phyloP scores from a whole-genome alignment of 73 alveolate species.

The Uronychia setigera region DNA sequence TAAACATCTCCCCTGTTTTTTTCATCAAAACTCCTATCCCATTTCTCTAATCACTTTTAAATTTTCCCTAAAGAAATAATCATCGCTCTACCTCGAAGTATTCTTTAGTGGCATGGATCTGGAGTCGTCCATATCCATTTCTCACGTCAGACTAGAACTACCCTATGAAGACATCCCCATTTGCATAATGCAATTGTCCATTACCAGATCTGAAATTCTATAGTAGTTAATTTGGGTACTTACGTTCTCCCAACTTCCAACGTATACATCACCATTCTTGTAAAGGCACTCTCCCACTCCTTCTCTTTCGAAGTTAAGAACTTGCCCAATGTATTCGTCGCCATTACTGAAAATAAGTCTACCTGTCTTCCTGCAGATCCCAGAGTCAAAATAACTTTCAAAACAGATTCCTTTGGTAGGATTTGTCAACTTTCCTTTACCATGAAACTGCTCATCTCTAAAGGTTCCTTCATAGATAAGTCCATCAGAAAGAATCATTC shows the following conservation, averaged over 20 bases:
- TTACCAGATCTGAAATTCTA: not conserved
- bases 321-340: slow-evolving; percentile 20
- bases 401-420: slow-evolving; percentile 18
- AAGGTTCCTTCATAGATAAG: slow-evolving; percentile 39
- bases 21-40: slow-evolving; percentile 12
- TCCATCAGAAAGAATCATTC: slow-evolving; percentile 44
- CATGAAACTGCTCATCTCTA: slow-evolving; percentile 49
- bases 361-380: slow-evolving; percentile 1
- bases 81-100: not conserved
- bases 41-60: not conserved
- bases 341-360: slow-evolving; percentile 28
- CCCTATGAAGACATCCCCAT: not conserved
- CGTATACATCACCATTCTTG: slow-evolving; percentile 23
- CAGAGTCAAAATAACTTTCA: slow-evolving; percentile 50
- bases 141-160: not conserved
- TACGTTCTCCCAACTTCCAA: slow-evolving; percentile 12
- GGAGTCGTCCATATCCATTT: not conserved
- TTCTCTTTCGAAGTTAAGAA: not conserved
- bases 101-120: not conserved
- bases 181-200: not conserved
- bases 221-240: not conserved
- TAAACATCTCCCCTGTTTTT: not conserved
- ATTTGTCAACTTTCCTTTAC: slow-evolving; percentile 26
- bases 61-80: not conserved
- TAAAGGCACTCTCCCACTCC: slow-evolving; percentile 12